Base-by-base conservation (phyloP, 164 flowering plant species). In the Berberis vulgaris region DNA sequence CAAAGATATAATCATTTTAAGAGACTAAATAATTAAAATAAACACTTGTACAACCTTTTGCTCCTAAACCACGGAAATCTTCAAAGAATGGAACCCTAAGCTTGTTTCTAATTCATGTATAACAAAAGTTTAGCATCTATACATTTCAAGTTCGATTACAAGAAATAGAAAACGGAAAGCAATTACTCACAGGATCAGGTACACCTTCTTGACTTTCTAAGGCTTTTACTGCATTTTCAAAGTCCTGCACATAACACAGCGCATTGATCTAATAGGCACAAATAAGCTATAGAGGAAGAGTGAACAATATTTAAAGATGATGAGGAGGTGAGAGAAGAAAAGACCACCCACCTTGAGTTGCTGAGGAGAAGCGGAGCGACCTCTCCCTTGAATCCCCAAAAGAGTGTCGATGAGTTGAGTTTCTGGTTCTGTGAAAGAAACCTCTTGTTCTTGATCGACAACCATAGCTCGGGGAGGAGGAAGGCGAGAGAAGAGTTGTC, bases 341-440 rank as follows among this genome's bases (percentile, higher is more conserved):
- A 13, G 3, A 52, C 52, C 2, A 10, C 2, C 43, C 65, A 87
- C 97, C 69, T 75, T 73, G 77, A 92, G 91, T 69, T 92, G 96
- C 62, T 71, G 76, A n/a, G 86, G 79, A 68, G 98, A 81, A 70
- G 91, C 89, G 38, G 87, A 77, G 67, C 87, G 85, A 53, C 98
- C 98, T 41, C 96, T 86, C 62, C 96, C 98, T 78, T 92, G 96
- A n/a, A 89, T 80, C 1, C 98, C 96, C 9, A 92, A 69, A 9
- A 92, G 80, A 8, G 88, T 88, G 41, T 86, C 85, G 39, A 92
- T 64, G 3, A 92, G 83, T 6, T 54, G 66, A 57, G 67, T 80
- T 65, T 92, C 96, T 3, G 81, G 79, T 55, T 87, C 80, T 1
- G 82, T 79, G 57, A 89, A 84, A 0, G 80, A 64, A 5, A 69